Base-by-base conservation (phyloP, 768 basidiomycete species). In the Phlegmacium glaucopus region DNA sequence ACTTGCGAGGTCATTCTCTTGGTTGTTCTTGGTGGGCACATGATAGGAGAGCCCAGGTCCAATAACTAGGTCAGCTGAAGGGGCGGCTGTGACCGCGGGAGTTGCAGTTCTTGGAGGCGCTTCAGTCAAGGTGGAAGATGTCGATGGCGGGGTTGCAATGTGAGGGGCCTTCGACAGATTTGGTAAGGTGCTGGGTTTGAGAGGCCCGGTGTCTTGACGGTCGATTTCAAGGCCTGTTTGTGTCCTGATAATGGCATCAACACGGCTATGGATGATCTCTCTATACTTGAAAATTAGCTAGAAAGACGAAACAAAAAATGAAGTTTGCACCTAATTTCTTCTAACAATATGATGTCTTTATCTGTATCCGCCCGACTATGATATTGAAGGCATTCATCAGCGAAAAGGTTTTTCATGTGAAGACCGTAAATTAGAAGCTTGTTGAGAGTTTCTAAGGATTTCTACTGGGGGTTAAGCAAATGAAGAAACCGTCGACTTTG, bases 291-390 rank as follows among this genome's bases (percentile, higher is more conserved):
- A 16, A 12, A 16, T 41, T 18, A 25, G 18, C 22, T 36, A 30
- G 32, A 42, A 18, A 29, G 12, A 16, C 26, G 6, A 9, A 28
- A 9, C 15, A 6, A 34, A 27, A 35, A 37, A 42, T 4, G 12
- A 22, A 18, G 15, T 17, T n/a, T 51, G 30, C 47, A 79, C 79
- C 68, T 64, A 47, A 70, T 63, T 2, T 57, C 55, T 25, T 77
- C 71, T n/a, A 78, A 63, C 1, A 67, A 44, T 6, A 68, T 49
- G 13, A 78, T 63, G 32, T 81, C 79, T 42, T 61, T 60, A 4
- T 57, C 39, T 2, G 48, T 56, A 41, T 65, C 58, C 2, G 44
- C 41, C 9, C 57, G 54, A 42, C 46, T 55, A 47, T 60, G 45
- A 25, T 65, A 64, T 13, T 59, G 48, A 9, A 58, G 42, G 16